phyloP scores from a whole-genome alignment of 2,329 filamentous ascomycete species.

The Fusarium subtropicale region DNA sequence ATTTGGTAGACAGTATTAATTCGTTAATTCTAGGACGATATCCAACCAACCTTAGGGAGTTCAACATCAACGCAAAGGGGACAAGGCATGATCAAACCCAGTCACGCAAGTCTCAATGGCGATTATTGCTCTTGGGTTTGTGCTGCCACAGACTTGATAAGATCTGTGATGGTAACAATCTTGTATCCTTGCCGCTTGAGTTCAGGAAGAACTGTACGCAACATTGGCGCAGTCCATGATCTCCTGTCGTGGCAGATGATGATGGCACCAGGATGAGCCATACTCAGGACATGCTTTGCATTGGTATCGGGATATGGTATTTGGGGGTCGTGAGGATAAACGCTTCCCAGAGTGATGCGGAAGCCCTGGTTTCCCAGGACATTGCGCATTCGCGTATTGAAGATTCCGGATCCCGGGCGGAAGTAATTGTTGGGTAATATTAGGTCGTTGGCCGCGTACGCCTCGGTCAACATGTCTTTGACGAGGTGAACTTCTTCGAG shows the following conservation, averaged over 20 bases:
- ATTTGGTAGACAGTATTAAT: conserved; percentile 3
- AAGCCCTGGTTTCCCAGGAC: conserved; percentile 72
- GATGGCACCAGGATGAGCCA: conserved; percentile 80
- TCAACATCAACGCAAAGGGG: background rate
- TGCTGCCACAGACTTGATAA: conserved; percentile 61
- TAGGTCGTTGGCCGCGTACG: conserved; percentile 62
- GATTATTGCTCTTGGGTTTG: conserved; percentile 41
- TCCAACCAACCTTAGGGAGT: background rate
- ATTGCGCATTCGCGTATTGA: conserved; percentile 75
- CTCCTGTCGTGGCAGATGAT: conserved; percentile 89
- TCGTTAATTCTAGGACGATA: background rate
- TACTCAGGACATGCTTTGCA: conserved; percentile 82
- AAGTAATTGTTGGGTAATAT: conserved; percentile 74
- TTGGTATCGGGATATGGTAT: conserved; percentile 77
- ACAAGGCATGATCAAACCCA: background rate
- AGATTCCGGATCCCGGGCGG: conserved; percentile 86
- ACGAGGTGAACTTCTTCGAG: conserved; percentile 73
- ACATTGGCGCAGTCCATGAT: conserved; percentile 85
- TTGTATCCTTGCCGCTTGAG: conserved; percentile 75
- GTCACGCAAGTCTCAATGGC: too few species aligned
- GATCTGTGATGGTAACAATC: conserved; percentile 76
- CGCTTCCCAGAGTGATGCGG: conserved; percentile 79
- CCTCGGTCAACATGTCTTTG: conserved; percentile 67
- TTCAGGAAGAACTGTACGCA: conserved; percentile 77
- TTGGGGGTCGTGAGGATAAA: conserved; percentile 94